Conservation (phyloP, 495 filamentous ascomycete species). For the Aspergillus bridgeri region DNA sequence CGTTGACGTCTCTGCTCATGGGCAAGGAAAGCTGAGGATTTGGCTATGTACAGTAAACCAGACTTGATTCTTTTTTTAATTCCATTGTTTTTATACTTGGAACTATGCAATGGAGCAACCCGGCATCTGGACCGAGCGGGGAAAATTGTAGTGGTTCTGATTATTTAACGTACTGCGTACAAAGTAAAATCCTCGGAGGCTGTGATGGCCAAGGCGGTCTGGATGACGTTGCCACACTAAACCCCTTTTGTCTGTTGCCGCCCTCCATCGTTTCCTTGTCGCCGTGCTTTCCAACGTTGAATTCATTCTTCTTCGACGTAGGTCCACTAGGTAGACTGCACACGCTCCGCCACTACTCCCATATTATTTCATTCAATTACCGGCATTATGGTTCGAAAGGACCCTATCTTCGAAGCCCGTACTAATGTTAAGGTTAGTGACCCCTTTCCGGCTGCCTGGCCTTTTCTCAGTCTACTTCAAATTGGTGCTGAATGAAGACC, state of each 20-base stretch:
- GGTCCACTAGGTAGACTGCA: background rate
- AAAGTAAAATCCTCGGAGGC: no score
- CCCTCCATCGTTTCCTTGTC: background rate
- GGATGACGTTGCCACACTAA: background rate
- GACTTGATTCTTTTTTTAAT: background rate
- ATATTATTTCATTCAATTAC: background rate
- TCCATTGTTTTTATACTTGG: no score
- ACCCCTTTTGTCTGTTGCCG: background rate
- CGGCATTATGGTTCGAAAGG: conserved; percentile 43
- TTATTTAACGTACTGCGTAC: no score
- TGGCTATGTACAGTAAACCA: conserved; percentile 24
- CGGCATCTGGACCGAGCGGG: no score
- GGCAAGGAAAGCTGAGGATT: conserved; percentile 33
- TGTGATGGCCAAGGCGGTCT: background rate
- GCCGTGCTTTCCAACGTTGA: background rate
- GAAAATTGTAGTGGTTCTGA: no score
- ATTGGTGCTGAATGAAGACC: background rate
- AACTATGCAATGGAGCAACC: no score
- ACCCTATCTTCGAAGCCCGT: conserved; percentile 50
- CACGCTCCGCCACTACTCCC: background rate
- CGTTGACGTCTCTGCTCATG: conserved; percentile 34
- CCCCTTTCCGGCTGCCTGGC: background rate
- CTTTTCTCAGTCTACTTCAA: background rate
- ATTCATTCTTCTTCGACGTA: background rate
- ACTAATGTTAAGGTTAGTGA: conserved; percentile 47